Percentiles rank a stretch among this genome's conserved stretches.
phyloP scores from a whole-genome alignment of 1,139 yeast species.

The Debaryomyces udenii region DNA sequence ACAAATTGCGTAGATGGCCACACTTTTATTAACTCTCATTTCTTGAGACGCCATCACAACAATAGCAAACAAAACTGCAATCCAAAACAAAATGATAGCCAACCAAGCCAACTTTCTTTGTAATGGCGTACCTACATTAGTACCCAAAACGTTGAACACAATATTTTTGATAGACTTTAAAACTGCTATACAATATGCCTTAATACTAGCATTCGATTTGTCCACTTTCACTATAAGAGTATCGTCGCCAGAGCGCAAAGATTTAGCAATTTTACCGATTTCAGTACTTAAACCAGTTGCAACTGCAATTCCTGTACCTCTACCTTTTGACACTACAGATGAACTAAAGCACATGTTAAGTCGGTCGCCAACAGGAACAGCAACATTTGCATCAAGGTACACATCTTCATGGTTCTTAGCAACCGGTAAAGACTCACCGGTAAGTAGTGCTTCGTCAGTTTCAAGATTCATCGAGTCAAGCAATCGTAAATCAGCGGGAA shows the following conservation, averaged over 20 bases:
- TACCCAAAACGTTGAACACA: slow-evolving; percentile 71
- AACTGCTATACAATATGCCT: slow-evolving; percentile 55
- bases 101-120: slow-evolving; percentile 69
- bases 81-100: slow-evolving; percentile 66
- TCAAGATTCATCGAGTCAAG: slow-evolving; percentile 67
- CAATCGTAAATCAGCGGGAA: slow-evolving; percentile 76
- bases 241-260: slow-evolving; percentile 43
- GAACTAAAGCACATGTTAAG: slow-evolving; percentile 74
- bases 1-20: slow-evolving; percentile 82
- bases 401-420: slow-evolving; percentile 51
- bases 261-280: slow-evolving; percentile 75
- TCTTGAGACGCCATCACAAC: slow-evolving; percentile 80
- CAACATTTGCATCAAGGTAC: slow-evolving; percentile 35
- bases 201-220: slow-evolving; percentile 28
- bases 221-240: slow-evolving; percentile 32
- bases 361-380: slow-evolving; percentile 74
- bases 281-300: slow-evolving; percentile 76
- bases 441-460: slow-evolving; percentile 77
- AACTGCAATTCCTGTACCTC: slow-evolving; percentile 70
- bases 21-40: slow-evolving; percentile 66
- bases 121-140: slow-evolving; percentile 76
- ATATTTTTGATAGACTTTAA: slow-evolving; percentile 37
- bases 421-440: slow-evolving; percentile 82
- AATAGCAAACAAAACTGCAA: slow-evolving; percentile 77
- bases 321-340: slow-evolving; percentile 75